Percentiles rank a stretch among this genome's conserved stretches.
These are phyloP conservation scores for Chionographis japonica DNA, from an alignment of 106 monocot species.

Conservation along the genomic window DNA sequence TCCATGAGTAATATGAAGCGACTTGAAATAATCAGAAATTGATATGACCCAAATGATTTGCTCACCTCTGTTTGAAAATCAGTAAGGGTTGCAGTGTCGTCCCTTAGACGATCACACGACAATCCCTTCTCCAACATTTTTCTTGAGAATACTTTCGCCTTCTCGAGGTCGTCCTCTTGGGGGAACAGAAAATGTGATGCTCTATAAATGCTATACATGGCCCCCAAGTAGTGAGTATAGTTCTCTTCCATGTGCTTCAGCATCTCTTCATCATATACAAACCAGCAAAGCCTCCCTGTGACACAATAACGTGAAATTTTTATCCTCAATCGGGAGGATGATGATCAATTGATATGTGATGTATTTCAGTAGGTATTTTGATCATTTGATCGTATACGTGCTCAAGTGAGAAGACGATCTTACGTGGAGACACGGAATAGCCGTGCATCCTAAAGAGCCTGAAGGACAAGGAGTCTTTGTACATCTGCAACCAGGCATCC, in stretches of 20 bases:
- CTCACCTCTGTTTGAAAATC: constrained; percentile 12
- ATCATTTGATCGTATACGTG: no score
- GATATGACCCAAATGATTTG: not conserved
- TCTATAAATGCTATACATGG: constrained; percentile 20
- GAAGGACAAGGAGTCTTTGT: constrained; percentile 23
- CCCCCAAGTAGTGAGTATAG: constrained; percentile 2
- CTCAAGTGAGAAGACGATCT: not conserved
- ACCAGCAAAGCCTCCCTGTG: constrained; percentile 23
- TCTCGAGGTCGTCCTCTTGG: constrained; percentile 23
- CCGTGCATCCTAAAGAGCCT: constrained; percentile 20
- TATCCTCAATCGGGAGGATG: no score
- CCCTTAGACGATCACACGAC: not conserved
- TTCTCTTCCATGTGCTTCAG: constrained; percentile 19
- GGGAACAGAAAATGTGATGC: constrained; percentile 19
- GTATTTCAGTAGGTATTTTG: no score
- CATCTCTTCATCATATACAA: constrained; percentile 10
- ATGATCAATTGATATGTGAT: no score
- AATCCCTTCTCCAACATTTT: constrained; percentile 13
- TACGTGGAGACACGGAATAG: constrained; percentile 30
- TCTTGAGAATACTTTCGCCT: not conserved
- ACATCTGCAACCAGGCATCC: not conserved
- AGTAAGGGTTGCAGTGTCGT: not conserved
- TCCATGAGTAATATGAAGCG: no score
- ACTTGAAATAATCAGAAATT: no score
- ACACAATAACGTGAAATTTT: no score